Evolutionary conservation across 1,284 basidiomycete species (phyloP), one percentile per base, ranked within the genome.

Genomic region (Ustilago curta): DNA sequence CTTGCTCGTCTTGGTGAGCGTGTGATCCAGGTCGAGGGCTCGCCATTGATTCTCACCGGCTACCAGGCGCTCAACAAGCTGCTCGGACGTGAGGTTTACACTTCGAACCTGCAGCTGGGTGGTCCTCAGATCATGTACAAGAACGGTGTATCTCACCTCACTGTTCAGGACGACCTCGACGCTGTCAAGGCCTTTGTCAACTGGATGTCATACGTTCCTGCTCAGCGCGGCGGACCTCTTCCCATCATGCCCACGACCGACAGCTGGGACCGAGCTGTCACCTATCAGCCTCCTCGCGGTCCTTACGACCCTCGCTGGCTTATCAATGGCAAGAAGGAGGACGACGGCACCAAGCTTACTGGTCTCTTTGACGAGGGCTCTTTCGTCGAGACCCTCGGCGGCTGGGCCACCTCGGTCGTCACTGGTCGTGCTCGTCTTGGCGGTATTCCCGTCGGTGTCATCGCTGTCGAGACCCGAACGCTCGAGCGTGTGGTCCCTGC

Each of bases 1-100:
- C 92, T 99, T 62, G 95, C 99, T 62, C 94, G 97, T 81, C 90
- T 99, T 43, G 97, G 97, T 80, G 93, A 99, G 87, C 92, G 97
- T 82, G 93, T 97, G 4, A 94, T 99, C 55, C 97, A 99, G 86
- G 97, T 99, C 59, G 97, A 98, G 87, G 95, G 96, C 51, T 96
- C 98, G 83, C 97, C 97, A 1, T 97, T 99, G 87, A 99, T 99
- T 86, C 90, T 99, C 69, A 99, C 97, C 14, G 97, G 97, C 83
- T 96, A 95, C 45, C 90, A 91, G 35, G 97, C 97, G 6, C 90
- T 99, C 81, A 99, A 99, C 90, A 99, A 99, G 88, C 95, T 99
- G 4, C 91, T 99, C 54, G 97, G 97, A 74, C 93, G 97, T 61
- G 97, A 99, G 86, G 97, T 99, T 43, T 99, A 99, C 87, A 98